A percentile compares a stretch with the other conserved stretches of the same genome.
phyloP scores from a whole-genome alignment of 2,329 filamentous ascomycete genomes.

The Botrytis squamosa region DNA sequence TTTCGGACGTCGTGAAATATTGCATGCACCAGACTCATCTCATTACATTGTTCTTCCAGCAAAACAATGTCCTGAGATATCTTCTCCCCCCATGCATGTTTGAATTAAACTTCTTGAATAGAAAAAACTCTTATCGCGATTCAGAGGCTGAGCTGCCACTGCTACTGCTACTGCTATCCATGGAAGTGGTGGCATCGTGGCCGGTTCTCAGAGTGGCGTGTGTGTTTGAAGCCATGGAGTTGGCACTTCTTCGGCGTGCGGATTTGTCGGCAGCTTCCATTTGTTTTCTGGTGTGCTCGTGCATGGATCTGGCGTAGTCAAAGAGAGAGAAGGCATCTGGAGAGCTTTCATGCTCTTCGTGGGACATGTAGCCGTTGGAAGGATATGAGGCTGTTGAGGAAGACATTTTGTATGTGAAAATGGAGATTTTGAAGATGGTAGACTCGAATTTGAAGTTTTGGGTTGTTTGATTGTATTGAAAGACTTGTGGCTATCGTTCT shows the following conservation, averaged over 20 bases:
- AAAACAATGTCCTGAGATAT: background rate
- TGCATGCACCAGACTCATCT: background rate
- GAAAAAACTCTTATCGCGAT: background rate
- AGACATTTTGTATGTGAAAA: conserved; percentile 8
- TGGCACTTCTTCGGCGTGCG: conserved; percentile 37
- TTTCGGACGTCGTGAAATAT: no score
- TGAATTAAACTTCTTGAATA: background rate
- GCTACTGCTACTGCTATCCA: background rate
- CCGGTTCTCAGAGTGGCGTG: conserved; percentile 23
- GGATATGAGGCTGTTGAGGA: background rate
- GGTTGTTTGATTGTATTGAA: background rate
- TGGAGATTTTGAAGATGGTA: background rate
- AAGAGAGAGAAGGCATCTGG: conserved; percentile 28
- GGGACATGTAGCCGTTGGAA: background rate
- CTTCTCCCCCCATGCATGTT: background rate
- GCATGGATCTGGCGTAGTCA: conserved; percentile 59
- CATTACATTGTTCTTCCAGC: background rate
- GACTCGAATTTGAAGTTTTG: background rate
- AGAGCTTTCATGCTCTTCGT: background rate
- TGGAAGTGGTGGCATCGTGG: background rate
- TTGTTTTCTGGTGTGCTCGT: conserved; percentile 63
- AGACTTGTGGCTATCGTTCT: background rate
- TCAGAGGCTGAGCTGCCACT: background rate
- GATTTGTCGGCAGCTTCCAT: conserved; percentile 58
- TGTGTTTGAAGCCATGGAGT: conserved; percentile 20